Conservation (phyloP, 2,329 filamentous ascomycete species). For the Dothiorella sarmentorum region DNA sequence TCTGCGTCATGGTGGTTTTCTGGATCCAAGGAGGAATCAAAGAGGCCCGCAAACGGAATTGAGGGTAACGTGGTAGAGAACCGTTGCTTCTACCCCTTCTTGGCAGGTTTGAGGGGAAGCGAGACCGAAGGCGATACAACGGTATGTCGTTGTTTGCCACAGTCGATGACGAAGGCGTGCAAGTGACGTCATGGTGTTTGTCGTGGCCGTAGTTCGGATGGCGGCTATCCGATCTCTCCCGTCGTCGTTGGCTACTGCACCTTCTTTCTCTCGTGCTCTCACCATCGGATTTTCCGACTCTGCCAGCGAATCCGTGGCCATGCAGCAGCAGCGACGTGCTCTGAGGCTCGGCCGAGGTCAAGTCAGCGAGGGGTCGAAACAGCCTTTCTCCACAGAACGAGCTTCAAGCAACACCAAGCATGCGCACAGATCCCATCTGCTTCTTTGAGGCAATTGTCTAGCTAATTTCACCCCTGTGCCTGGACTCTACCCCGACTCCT, state of each 20-base stretch:
- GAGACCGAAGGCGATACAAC: too few relatives aligned
- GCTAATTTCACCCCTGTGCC: background rate
- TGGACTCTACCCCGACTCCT: constrained; percentile 2
- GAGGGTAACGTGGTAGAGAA: too few relatives aligned
- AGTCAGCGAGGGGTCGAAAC: background rate
- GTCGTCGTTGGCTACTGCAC: constrained; percentile 4
- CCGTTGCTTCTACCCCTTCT: too few relatives aligned
- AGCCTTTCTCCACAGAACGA: background rate
- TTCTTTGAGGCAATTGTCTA: background rate
- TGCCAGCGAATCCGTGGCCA: background rate
- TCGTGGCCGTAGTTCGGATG: background rate
- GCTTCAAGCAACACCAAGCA: constrained; percentile 2
- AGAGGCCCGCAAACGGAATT: too few relatives aligned
- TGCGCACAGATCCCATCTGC: background rate
- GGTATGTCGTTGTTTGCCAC: too few relatives aligned
- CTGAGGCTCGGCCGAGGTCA: background rate
- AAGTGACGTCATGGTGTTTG: too few relatives aligned
- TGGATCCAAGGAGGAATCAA: too few relatives aligned
- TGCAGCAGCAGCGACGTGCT: background rate
- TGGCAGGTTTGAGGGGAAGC: too few relatives aligned
- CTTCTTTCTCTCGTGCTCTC: background rate
- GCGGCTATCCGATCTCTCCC: too few relatives aligned
- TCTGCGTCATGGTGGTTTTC: too few relatives aligned
- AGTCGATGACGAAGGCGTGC: too few relatives aligned
- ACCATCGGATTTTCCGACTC: background rate